These are phyloP conservation scores for Anisodus acutangulus DNA, from an alignment of 257 asterid species.

Conservation along the genomic window DNA sequence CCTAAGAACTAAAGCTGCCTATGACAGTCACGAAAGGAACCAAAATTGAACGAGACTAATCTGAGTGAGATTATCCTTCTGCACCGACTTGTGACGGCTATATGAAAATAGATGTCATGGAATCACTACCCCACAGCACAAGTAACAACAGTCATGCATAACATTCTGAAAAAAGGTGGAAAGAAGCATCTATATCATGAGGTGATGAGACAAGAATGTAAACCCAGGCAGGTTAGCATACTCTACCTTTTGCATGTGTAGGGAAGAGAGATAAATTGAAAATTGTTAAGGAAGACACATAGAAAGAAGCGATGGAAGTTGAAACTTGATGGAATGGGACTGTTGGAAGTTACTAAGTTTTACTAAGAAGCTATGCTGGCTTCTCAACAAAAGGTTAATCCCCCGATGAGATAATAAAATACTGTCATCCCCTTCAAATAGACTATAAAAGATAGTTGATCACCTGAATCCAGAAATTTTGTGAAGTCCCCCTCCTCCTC, in stretches of 20 bases:
- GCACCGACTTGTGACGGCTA: background rate
- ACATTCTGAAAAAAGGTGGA: background rate
- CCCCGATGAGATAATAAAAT: slow-evolving; percentile 12
- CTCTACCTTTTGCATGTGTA: slow-evolving; percentile 14
- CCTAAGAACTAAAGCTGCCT: slow-evolving; percentile 55
- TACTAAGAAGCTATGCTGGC: slow-evolving; percentile 7
- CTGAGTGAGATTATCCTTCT: slow-evolving; percentile 2
- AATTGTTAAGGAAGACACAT: slow-evolving; percentile 6
- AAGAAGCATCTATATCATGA: background rate
- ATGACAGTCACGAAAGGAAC: slow-evolving; percentile 45
- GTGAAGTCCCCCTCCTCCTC: background rate
- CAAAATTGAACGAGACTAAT: slow-evolving; percentile 25
- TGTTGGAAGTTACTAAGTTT: background rate
- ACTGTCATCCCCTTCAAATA: background rate
- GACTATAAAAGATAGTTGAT: background rate
- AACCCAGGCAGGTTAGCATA: background rate
- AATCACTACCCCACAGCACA: background rate
- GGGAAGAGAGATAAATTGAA: background rate
- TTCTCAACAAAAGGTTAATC: slow-evolving; percentile 1
- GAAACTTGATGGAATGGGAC: background rate
- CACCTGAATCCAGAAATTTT: slow-evolving; percentile 24
- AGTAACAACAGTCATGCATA: background rate
- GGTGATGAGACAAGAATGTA: slow-evolving; percentile 2
- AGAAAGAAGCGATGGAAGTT: background rate
- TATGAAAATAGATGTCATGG: slow-evolving; percentile 25